Evolutionary conservation across 371 early-diverging fungal genomes (phyloP).

Genomic region (Mucor circinelloides): DNA sequence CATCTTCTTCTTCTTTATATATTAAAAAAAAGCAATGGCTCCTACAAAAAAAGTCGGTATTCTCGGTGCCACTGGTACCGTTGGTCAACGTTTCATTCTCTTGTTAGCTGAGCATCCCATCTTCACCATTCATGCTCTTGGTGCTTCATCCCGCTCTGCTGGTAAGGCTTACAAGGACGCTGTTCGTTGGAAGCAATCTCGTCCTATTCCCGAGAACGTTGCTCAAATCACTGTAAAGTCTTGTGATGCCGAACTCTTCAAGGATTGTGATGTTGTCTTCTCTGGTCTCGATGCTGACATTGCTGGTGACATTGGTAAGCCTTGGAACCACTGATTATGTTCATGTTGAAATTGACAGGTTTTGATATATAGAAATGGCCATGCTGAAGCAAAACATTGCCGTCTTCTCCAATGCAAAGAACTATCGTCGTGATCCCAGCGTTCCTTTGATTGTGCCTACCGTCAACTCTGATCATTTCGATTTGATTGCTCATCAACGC

Average conservation of each 20-base stretch:
- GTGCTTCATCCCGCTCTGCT: constrained; percentile 91
- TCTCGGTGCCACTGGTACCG: constrained; percentile 97
- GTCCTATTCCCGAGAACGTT: constrained; percentile 71
- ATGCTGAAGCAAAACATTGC: constrained; percentile 83
- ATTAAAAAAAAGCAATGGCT: constrained; percentile 12
- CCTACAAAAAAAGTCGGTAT: constrained; percentile 79
- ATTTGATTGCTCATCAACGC: constrained; percentile 80
- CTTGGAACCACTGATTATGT: neutral
- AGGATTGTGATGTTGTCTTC: constrained; percentile 87
- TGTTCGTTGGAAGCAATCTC: constrained; percentile 86
- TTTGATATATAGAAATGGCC: constrained; percentile 61
- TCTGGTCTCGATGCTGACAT: constrained; percentile 92
- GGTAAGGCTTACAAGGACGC: constrained; percentile 83
- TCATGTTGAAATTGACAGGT: neutral
- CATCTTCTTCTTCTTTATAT: constrained; percentile 42
- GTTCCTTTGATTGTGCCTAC: constrained; percentile 95
- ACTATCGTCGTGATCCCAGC: constrained; percentile 84
- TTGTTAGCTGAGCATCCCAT: constrained; percentile 86
- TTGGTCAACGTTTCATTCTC: constrained; percentile 95
- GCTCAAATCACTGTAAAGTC: constrained; percentile 63
- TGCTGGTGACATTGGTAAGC: constrained; percentile 87
- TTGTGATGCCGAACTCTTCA: constrained; percentile 79
- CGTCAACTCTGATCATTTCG: constrained; percentile 88
- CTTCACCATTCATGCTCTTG: constrained; percentile 85
- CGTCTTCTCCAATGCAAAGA: constrained; percentile 95